phyloP scores from a whole-genome alignment of 2,329 filamentous ascomycete genomes.

The Curvularia sp. region DNA sequence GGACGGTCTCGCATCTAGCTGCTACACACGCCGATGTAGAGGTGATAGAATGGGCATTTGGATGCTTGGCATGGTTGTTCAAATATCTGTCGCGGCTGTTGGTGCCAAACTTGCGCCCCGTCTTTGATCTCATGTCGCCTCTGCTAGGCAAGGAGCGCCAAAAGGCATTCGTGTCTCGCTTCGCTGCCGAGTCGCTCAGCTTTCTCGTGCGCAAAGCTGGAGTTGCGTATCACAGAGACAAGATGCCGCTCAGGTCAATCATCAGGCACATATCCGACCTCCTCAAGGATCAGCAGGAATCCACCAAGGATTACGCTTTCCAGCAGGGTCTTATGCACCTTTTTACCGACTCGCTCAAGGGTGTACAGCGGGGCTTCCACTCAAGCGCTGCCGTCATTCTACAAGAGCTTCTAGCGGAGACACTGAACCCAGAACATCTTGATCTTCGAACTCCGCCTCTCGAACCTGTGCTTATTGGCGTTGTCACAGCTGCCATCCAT shows the following conservation, averaged over 20 bases:
- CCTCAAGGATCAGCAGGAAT: conserved; percentile 62
- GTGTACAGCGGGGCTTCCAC: conserved; percentile 65
- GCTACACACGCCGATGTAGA: conserved; percentile 78
- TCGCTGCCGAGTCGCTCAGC: conserved; percentile 92
- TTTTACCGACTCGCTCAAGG: conserved; percentile 80
- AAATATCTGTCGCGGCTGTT: conserved; percentile 92
- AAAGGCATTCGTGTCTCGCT: conserved; percentile 86
- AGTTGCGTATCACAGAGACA: conserved; percentile 75
- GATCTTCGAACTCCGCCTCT: conserved; percentile 57
- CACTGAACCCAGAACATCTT: conserved; percentile 31
- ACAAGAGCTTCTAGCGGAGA: conserved; percentile 55
- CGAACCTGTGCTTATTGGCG: conserved; percentile 72
- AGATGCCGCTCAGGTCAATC: conserved; percentile 71
- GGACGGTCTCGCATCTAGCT: conserved; percentile 78
- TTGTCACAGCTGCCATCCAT: conserved; percentile 82
- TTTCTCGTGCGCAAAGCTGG: conserved; percentile 92
- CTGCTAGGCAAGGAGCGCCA: conserved; percentile 83
- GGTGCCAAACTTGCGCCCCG: conserved; percentile 82
- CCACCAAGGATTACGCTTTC: conserved; percentile 71
- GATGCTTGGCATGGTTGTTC: conserved; percentile 91
- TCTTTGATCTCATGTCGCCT: conserved; percentile 82
- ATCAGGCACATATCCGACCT: conserved; percentile 75
- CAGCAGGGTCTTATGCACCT: conserved; percentile 90
- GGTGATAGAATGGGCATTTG: conserved; percentile 98
- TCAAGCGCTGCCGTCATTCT: conserved; percentile 63